Evolutionary conservation across 2,329 filamentous ascomycete species (phyloP).

Genomic region (Phyllosticta citrichinensis): DNA sequence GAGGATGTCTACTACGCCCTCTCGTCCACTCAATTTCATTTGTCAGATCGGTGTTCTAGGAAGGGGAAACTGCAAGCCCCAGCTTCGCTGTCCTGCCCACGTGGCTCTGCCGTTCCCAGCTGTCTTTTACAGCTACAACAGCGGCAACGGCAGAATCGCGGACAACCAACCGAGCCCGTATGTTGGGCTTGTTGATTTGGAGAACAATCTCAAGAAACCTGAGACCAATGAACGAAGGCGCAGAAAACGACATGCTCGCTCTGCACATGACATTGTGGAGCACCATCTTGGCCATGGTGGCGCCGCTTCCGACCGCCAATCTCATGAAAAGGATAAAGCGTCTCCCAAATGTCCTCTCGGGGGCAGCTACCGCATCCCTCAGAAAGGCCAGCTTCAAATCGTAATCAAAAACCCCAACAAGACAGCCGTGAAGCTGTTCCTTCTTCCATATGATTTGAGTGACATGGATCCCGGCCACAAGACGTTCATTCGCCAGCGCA

Average conservation of each 20-base stretch:
- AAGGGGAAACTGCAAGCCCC: constrained; percentile 77
- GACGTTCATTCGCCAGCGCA: constrained; percentile 89
- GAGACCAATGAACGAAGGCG: constrained; percentile 31
- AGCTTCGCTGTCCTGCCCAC: constrained; percentile 76
- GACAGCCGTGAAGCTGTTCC: constrained; percentile 90
- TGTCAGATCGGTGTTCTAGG: constrained; percentile 93
- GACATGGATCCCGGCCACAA: constrained; percentile 93
- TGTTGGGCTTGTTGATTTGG: constrained; percentile 84
- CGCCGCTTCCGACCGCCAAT: constrained; percentile 27
- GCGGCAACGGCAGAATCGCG: constrained; percentile 54
- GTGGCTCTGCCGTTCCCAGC: constrained; percentile 86
- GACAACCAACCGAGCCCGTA: constrained; percentile 92
- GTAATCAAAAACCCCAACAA: constrained; percentile 98
- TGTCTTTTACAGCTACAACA: constrained; percentile 89
- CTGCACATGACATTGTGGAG: constrained; percentile 15
- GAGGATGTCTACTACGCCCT: constrained; percentile 93
- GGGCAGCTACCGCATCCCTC: constrained; percentile 86
- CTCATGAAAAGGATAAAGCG: constrained; percentile 46
- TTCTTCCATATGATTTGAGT: constrained; percentile 82
- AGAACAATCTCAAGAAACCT: constrained; percentile 58
- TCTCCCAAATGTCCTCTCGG: constrained; percentile 59
- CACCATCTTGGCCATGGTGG: constrained; percentile 17
- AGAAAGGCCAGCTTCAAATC: constrained; percentile 89
- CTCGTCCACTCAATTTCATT: constrained; percentile 82
- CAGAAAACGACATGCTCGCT: constrained; percentile 25